Evolutionary conservation across 225 moss, liverwort and hornwort genomes (phyloP).

Genomic region (Sphagnum tenellum): DNA sequence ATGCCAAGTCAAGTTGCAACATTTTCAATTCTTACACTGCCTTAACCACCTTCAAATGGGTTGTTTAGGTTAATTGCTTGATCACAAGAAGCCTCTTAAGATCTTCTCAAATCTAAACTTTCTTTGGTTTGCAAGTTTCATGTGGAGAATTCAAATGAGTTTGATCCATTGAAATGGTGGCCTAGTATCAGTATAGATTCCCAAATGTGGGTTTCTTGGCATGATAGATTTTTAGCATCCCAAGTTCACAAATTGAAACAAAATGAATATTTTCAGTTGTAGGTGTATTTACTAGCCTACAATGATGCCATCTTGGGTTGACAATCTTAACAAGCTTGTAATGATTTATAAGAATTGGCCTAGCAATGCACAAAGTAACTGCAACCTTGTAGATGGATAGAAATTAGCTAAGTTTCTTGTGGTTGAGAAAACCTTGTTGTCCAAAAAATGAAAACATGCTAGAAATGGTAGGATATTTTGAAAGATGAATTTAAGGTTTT

Average conservation of each 20-base stretch:
- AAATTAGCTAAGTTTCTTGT: not conserved
- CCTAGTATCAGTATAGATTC: not conserved
- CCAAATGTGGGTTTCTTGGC: not conserved
- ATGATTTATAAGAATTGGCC: constrained; percentile 4
- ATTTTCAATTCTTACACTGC: not conserved
- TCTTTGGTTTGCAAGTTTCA: not conserved
- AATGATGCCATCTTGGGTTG: not conserved
- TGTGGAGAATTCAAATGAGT: not conserved
- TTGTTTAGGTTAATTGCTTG: not conserved
- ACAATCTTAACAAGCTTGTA: not conserved
- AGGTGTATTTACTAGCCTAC: not conserved
- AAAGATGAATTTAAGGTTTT: not conserved
- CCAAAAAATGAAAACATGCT: not conserved
- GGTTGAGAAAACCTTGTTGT: not conserved
- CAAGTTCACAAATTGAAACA: not conserved
- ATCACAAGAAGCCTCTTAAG: not conserved
- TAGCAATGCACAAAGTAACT: not conserved
- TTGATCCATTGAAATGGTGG: constrained; percentile 2
- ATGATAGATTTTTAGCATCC: not conserved
- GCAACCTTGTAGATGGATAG: not conserved
- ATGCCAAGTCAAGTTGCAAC: not conserved
- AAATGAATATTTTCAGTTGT: not conserved
- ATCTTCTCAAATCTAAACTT: not conserved
- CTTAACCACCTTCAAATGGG: not conserved
- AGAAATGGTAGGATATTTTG: not conserved